A percentile compares a stretch with the other conserved stretches of the same genome.
Evolutionary conservation across 495 filamentous ascomycete species (phyloP).

Genomic region (Daldinia grandis): DNA sequence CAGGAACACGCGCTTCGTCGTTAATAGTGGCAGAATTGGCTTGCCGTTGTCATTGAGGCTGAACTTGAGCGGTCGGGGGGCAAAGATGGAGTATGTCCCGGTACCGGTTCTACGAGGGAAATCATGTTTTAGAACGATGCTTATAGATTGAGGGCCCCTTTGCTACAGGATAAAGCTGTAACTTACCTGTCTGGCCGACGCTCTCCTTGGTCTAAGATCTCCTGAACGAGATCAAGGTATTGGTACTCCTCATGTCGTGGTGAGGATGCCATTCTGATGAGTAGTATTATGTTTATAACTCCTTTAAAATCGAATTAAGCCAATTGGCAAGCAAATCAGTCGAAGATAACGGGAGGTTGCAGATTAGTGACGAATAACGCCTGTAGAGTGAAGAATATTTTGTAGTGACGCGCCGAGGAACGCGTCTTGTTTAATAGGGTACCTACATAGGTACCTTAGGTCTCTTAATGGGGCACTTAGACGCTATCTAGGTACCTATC

Average conservation of each 20-base stretch:
- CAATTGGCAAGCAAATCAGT: background rate
- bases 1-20: conserved; percentile 95
- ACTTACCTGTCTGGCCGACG: conserved; percentile 77
- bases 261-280: conserved; percentile 21
- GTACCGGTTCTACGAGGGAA: conserved; percentile 76
- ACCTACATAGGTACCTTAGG: too few species aligned
- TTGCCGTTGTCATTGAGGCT: conserved; percentile 68
- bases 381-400: conserved; percentile 16
- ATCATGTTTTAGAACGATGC: background rate
- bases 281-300: background rate
- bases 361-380: background rate
- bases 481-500: background rate
- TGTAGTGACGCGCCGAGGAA: conserved; percentile 27
- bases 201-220: conserved; percentile 79
- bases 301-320: background rate
- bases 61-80: conserved; percentile 85
- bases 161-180: background rate
- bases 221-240: conserved; percentile 77
- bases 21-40: conserved; percentile 86
- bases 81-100: conserved; percentile 88
- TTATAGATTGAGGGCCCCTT: background rate
- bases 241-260: conserved; percentile 74
- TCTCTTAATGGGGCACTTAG: background rate
- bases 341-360: background rate
- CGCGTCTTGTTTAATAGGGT: conserved; percentile 35